Base-by-base conservation (phyloP, 805 yeast species). In the Cyberlindnera americana region DNA sequence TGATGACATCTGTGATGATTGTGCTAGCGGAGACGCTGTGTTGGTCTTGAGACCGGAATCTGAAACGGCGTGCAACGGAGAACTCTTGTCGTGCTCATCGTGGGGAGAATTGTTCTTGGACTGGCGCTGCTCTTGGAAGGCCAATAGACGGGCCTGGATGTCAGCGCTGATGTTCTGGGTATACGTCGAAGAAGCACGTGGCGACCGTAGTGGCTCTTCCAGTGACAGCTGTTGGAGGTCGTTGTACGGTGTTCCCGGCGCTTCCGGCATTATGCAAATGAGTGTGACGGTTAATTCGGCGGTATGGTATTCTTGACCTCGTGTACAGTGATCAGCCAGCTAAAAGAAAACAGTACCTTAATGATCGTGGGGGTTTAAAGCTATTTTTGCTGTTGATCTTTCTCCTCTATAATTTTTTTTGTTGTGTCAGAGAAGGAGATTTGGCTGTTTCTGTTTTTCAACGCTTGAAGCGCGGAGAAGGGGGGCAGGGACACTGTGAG, bases 61-160 rank as follows among this genome's bases (percentile, higher is more conserved):
- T 4, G 32, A 19, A 21, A 15, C 17, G 15, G 28, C 6, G 25
- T 35, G 29, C 13, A 35, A 19, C 2, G 52, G 41, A 1, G 53
- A 42, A 1, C 26, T 34, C 36, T 66, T 64, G 35, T 65, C 64
- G 23, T 15, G 27, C 23, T 38, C 46, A n/a, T 38, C 43, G 33
- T 42, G 29, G 3, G 43, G 46, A 7, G 39, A 33, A 28, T 15
- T 33, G 40, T 34, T 42, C 33, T 29, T 35, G 35, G 37, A 29
- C 43, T 78, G 80, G 50, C 96, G 74, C 54, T 83, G 79, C 48
- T 86, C 88, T 60, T 89, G 96, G 53, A 90, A 85, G 0, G 95
- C 96, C 59, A 84, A 65, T 26, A 90, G 72, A 47, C 93, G 70
- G 1, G 96, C 96, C 60, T 89, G 96, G 29, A 88, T 75, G 47